Conservation (phyloP, 1,139 yeast species). For the Debaryomycetaceae sp. region DNA sequence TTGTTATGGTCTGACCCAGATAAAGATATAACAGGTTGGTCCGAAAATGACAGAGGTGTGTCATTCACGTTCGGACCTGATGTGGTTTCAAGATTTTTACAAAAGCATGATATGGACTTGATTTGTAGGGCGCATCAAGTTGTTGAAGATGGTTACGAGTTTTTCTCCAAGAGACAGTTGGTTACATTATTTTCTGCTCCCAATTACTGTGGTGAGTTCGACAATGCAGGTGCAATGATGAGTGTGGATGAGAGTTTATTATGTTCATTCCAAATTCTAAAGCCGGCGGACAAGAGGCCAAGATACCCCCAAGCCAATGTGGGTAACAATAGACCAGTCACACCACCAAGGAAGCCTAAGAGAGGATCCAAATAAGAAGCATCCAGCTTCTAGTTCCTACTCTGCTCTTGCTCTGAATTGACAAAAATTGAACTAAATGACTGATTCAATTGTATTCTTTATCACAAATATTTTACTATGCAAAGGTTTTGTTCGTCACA, state of each 20-base stretch:
- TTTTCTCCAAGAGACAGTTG: conserved; percentile 90
- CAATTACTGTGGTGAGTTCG: conserved; percentile 97
- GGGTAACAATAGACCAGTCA: conserved; percentile 52
- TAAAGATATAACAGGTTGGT: conserved; percentile 96
- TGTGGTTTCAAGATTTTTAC: conserved; percentile 89
- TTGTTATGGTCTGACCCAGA: conserved; percentile 98
- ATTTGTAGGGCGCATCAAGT: conserved; percentile 98
- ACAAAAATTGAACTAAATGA: background rate
- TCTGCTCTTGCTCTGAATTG: background rate
- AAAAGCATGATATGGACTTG: conserved; percentile 94
- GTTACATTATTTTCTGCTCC: conserved; percentile 96
- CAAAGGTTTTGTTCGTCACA: background rate
- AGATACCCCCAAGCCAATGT: conserved; percentile 55
- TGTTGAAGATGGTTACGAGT: conserved; percentile 98
- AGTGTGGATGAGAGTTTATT: conserved; percentile 92
- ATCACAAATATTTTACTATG: background rate
- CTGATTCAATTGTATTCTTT: background rate
- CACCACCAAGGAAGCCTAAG: conserved; percentile 73
- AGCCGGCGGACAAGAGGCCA: conserved; percentile 91
- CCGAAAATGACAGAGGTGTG: conserved; percentile 97
- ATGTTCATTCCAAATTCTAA: conserved; percentile 95
- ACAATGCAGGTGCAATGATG: conserved; percentile 99
- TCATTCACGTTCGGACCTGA: conserved; percentile 97
- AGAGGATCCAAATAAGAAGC: conserved; percentile 48
- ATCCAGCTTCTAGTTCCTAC: background rate